Evolutionary conservation across 192 early-diverging fungal genomes (phyloP), one percentile per base, ranked within the genome.

Genomic region (Mortierella antarctica): DNA sequence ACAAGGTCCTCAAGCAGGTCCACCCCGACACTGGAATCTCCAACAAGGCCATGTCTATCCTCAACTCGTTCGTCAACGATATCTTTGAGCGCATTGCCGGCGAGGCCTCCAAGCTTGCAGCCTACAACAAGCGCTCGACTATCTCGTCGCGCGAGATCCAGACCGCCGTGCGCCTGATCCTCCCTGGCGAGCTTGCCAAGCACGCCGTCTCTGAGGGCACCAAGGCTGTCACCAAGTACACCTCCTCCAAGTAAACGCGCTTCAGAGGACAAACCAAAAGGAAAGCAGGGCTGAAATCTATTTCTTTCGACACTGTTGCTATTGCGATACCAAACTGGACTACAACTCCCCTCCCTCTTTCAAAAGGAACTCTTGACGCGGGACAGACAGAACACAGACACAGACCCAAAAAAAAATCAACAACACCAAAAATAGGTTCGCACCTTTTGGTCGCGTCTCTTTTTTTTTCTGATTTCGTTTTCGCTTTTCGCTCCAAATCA

Each of bases 191-290:
- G 86, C 89, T 97, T 55, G 93, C 95, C 86, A 96, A 95, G 89
- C 96, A 97, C 87, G 96, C 96, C 73, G 95, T 97, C 70, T 98
- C 96, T 61, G 96, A 97, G 87, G 96, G 95, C 59, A 97, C 95
- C 89, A 98, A 98, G 90, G 96, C 96, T 70, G 95, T 96, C 78
- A 96, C 94, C 87, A 97, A 97, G 88, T 97, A 95, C 90, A 94
- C 95, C 74, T 92, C 91, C 31, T 90, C 90, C 81, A 94, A 90
- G 73, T 90, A 88, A 87, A 67, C 6, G 2, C 47, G n/a, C 31
- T 8, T 11, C n/a, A 45, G 18, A 48, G 21, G 45, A 23, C 31
- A 11, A 55, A n/a, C 15, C 17, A 48, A 11, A 46, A 60, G 57
- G 60, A 48, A 62, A 13, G 45, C 62, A 31, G 62, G 48, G 23